Evolutionary conservation across 2,329 filamentous ascomycete species (phyloP).

Genomic region (Colletotrichum lentis): DNA sequence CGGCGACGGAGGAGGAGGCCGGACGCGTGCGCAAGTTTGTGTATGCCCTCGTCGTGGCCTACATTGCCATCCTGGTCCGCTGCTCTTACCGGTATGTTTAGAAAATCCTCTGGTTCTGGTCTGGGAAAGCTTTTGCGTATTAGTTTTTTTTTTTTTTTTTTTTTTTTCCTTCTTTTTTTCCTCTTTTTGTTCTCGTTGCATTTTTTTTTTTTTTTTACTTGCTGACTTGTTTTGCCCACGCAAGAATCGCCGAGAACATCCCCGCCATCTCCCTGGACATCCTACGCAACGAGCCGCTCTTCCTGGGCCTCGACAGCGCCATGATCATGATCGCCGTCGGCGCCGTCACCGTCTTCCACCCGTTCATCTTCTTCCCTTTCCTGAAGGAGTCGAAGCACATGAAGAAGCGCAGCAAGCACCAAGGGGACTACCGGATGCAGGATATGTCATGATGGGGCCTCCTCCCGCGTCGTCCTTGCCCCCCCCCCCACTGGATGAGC

Average conservation of each 20-base stretch:
- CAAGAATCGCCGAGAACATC: not conserved
- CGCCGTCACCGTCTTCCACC: slow-evolving; percentile 31
- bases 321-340: slow-evolving; percentile 35
- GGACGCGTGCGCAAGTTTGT: slow-evolving; percentile 3
- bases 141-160: too few species aligned
- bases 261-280: slow-evolving; percentile 30
- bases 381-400: not conserved
- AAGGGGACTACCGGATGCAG: not conserved
- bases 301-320: slow-evolving; percentile 37
- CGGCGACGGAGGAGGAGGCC: not conserved
- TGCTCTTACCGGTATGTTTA: slow-evolving; percentile 37
- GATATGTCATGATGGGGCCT: not conserved
- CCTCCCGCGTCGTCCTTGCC: too few species aligned
- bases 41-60: slow-evolving; percentile 25
- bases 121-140: too few species aligned
- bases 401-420: not conserved
- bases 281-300: slow-evolving; percentile 36
- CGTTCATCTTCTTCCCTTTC: slow-evolving; percentile 35
- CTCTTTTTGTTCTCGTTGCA: too few species aligned
- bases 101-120: too few species aligned
- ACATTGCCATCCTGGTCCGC: slow-evolving; percentile 31
- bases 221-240: not conserved
- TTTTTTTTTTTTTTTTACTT: not conserved
- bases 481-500: too few species aligned
- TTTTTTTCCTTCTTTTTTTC: too few species aligned